phyloP scores from a whole-genome alignment of 345 rosid genomes.

The Cardamine chenopodiifolia region DNA sequence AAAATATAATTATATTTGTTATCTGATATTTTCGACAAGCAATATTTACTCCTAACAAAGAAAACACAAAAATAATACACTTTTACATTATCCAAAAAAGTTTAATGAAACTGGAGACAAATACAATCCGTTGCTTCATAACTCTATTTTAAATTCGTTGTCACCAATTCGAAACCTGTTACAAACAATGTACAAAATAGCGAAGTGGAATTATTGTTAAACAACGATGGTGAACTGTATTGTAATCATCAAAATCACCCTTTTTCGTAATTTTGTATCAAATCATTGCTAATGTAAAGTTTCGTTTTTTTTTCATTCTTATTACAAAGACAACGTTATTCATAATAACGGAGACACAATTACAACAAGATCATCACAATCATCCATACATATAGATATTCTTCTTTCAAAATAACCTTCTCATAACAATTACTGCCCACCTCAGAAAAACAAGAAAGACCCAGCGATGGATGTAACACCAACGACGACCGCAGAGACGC shows the following conservation, averaged over 20 bases:
- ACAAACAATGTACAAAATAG: too few species aligned
- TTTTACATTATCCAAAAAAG: neutral
- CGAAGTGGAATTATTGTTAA: too few species aligned
- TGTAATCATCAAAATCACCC: too few species aligned
- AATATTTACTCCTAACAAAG: neutral
- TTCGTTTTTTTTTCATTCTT: neutral
- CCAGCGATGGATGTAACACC: slow-evolving; percentile 45
- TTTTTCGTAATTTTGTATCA: neutral
- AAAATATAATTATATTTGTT: too few species aligned
- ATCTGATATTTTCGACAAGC: neutral
- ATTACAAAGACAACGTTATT: slow-evolving; percentile 25
- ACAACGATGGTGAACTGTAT: too few species aligned
- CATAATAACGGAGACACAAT: neutral
- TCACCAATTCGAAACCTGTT: neutral
- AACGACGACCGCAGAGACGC: slow-evolving; percentile 40
- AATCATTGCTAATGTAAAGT: neutral
- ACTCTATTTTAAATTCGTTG: neutral
- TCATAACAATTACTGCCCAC: slow-evolving; percentile 12
- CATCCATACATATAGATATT: slow-evolving; percentile 15
- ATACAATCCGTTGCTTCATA: neutral
- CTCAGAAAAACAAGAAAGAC: slow-evolving; percentile 46
- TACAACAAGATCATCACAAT: slow-evolving; percentile 38
- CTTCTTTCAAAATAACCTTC: neutral
- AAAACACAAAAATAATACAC: too few species aligned
- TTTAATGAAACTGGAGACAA: neutral